Base-by-base conservation (phyloP, 148 eudicot genomes). In the Dysphania ambrosioides region DNA sequence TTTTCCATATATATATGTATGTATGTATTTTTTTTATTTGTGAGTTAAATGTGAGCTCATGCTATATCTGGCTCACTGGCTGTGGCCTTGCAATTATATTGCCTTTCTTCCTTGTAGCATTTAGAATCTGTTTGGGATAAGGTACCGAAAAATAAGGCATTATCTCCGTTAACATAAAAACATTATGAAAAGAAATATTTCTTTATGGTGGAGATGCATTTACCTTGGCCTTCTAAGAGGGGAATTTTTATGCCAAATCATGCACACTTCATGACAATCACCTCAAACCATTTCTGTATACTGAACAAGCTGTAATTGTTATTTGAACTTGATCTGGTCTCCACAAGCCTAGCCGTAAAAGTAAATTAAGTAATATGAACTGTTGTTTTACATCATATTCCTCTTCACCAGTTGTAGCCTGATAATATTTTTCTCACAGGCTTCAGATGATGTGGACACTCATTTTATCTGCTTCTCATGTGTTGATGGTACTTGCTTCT, bases 391-490 rank as follows among this genome's bases (percentile, higher is more conserved):
- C 21, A 53, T 21, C 9, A 31, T 44, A 2, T 15, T 34, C 38
- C 5, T 34, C 72, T 35, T 27, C 27, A 42, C n/a, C 36, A n/a
- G 34, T 41, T 24, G 47, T 56, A 24, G 70, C 47, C 63, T 30
- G 47, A 75, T 32, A 42, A 24, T 29, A 12, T 18, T 66, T 66
- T 51, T 10, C 0, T 56, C 21, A 36, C 91, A 94, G 97, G 97
- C 93, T 82, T 66, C 87, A 21, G 97, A 92, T 61, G 73, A 86
- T 59, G 93, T 87, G 72, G 84, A 92, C 83, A 84, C 90, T 38
- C 98, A 94, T 78, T 94, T 94, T 67, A 94, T 94, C 79, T 94
- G 97, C 81, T 94, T 90, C 83, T 70, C 91, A 68, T 90, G 96
- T 72, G 88, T 92, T 36, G 87, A 91, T 81, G 97, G 98, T 91